These are phyloP conservation scores for Pirum gemmata DNA, from an alignment of 78 protist genomes.

Conservation along the genomic window DNA sequence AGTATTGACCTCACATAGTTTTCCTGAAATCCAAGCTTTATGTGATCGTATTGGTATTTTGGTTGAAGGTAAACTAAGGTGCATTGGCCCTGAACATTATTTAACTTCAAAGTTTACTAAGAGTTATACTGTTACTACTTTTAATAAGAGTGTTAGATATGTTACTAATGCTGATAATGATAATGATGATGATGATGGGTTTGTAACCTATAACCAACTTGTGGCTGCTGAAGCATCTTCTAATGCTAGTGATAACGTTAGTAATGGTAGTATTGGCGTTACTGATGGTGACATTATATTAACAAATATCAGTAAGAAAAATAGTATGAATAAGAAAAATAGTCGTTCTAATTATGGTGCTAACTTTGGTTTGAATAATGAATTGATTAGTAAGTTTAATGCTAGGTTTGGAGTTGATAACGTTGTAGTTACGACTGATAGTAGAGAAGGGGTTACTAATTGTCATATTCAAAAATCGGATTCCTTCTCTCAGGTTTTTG, in stretches of 20 bases:
- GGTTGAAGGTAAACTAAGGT: conserved; percentile 47
- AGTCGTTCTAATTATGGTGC: too few species aligned
- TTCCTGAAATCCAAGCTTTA: conserved; percentile 69
- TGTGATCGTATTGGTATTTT: conserved; percentile 64
- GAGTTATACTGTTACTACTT: not conserved
- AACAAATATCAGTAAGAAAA: too few species aligned
- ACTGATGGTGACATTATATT: not conserved
- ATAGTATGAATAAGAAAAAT: too few species aligned
- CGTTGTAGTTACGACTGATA: not conserved
- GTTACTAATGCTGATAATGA: not conserved
- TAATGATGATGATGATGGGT: too few species aligned
- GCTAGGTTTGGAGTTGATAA: not conserved
- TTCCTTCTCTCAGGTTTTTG: not conserved
- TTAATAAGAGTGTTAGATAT: not conserved
- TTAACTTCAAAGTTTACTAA: not conserved
- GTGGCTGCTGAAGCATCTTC: too few species aligned
- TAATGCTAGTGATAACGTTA: too few species aligned
- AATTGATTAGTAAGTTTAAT: too few species aligned
- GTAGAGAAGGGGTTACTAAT: not conserved
- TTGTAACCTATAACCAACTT: too few species aligned
- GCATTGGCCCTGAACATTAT: conserved; percentile 43
- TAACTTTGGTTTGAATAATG: too few species aligned
- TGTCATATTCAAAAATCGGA: not conserved
- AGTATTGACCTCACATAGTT: conserved; percentile 71
- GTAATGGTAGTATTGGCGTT: too few species aligned